Conservation (phyloP, 2,329 filamentous ascomycete genomes). For the Fusarium sp. region DNA sequence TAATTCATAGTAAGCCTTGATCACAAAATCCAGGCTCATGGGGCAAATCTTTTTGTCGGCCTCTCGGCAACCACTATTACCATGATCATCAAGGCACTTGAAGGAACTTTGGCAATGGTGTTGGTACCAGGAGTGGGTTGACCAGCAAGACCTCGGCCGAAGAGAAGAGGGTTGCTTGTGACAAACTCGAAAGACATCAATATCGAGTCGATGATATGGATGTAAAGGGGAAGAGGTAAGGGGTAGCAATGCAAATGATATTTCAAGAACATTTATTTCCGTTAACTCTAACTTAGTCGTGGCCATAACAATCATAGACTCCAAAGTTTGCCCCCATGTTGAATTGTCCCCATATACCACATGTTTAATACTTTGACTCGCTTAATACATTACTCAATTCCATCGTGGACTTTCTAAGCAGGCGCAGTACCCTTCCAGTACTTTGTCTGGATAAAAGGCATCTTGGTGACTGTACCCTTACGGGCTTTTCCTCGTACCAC, state of each 20-base stretch:
- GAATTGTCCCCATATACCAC: constrained; percentile 25
- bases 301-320: constrained; percentile 9
- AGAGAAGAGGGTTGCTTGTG: background rate
- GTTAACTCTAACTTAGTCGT: constrained; percentile 1
- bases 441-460: constrained; percentile 87
- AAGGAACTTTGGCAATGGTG: background rate
- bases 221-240: background rate
- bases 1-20: background rate
- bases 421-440: constrained; percentile 62
- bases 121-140: background rate
- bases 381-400: constrained; percentile 16
- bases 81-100: background rate
- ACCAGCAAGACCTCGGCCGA: background rate
- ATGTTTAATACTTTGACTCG: constrained; percentile 20
- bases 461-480: constrained; percentile 80
- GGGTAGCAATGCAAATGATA: background rate
- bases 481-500: constrained; percentile 80
- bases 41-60: too few relatives aligned
- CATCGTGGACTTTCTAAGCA: constrained; percentile 4
- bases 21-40: background rate
- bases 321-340: constrained; percentile 26
- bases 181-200: background rate
- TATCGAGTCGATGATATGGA: background rate
- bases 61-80: background rate
- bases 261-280: constrained; percentile 5